phyloP scores from a whole-genome alignment of 1,284 basidiomycete genomes.

The Rhodotorula glutinis region DNA sequence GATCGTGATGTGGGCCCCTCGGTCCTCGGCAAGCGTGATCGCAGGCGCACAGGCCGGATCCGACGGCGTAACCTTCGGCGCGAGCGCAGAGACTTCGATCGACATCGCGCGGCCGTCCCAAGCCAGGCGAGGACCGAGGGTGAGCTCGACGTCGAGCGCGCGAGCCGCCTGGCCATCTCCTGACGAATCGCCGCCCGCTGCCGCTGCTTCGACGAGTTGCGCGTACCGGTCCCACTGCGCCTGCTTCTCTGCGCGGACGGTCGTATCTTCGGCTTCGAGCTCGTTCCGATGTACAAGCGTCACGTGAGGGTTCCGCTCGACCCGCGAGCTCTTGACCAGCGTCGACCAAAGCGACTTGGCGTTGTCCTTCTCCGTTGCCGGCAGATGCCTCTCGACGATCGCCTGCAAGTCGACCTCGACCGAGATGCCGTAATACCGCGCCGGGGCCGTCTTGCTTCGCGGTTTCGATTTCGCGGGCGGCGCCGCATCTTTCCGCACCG shows the following conservation, averaged over 20 bases:
- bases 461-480: constrained; percentile 47
- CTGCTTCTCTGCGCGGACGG: constrained; percentile 47
- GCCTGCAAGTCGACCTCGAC: constrained; percentile 65
- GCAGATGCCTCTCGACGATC: constrained; percentile 53
- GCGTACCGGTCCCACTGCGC: constrained; percentile 30
- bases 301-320: constrained; percentile 70
- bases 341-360: constrained; percentile 10
- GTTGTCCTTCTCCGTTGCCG: constrained; percentile 12
- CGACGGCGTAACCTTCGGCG: neutral
- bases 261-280: constrained; percentile 48
- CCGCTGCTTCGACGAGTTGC: constrained; percentile 6
- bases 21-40: constrained; percentile 33
- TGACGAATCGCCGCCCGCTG: neutral
- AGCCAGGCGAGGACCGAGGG: constrained; percentile 56
- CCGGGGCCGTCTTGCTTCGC: constrained; percentile 2
- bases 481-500: constrained; percentile 39
- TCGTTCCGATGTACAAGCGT: constrained; percentile 75
- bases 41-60: constrained; percentile 9
- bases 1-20: constrained; percentile 71
- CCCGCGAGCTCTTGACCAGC: constrained; percentile 50
- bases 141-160: constrained; percentile 62
- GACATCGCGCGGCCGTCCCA: constrained; percentile 82
- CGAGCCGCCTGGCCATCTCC: constrained; percentile 18
- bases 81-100: constrained; percentile 47
- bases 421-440: constrained; percentile 71